Base-by-base conservation (phyloP, 148 eudicot genomes). In the Cornus florida region DNA sequence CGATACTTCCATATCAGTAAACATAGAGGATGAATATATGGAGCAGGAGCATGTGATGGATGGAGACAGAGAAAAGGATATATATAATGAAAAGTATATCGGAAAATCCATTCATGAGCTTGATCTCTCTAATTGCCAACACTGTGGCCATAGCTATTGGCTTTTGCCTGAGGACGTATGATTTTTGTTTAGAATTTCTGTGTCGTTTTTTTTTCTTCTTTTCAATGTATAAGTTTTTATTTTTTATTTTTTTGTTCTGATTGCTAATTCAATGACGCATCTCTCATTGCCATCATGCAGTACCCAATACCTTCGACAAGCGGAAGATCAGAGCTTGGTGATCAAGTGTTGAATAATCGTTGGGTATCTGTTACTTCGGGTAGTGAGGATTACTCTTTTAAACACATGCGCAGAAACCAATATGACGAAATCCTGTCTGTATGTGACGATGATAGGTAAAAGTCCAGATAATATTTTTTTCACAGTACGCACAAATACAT, bases 321-420 rank as follows among this genome's bases (percentile, higher is more conserved):
- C 87, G 93, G 90, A 72, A 88, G 91, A 78, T 87, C 94, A 24
- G 89, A 89, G 75, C 82, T 89, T 62, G 97, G 92, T 72, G 88
- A 89, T 31, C 87, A 89, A 73, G 92, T 93, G 65, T 75, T 93
- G 79, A 93, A 93, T 87, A 93, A 93, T 83, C 69, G 77, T 78
- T 93, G 97, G 94, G 97, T 93, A 11, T 93, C 94, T 83, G 97
- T 93, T 78, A 93, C 97, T 68, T 93, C 97, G 38, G 97, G 94
- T 74, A 93, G 94, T 87, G 94, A 91, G 83, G 94, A 93, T 75
- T 91, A 89, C 86, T 91, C 94, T 22, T 92, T 92, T 70, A 92
- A 91, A 76, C 97, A 92, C 86, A 92, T 91, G 97, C 94, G 97
- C 77, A 85, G 93, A 88, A 92, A 91, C 83, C 97, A 91, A 77